Evolutionary conservation across 106 monocot genomes (phyloP).

Genomic region (Dendrobium officinale): DNA sequence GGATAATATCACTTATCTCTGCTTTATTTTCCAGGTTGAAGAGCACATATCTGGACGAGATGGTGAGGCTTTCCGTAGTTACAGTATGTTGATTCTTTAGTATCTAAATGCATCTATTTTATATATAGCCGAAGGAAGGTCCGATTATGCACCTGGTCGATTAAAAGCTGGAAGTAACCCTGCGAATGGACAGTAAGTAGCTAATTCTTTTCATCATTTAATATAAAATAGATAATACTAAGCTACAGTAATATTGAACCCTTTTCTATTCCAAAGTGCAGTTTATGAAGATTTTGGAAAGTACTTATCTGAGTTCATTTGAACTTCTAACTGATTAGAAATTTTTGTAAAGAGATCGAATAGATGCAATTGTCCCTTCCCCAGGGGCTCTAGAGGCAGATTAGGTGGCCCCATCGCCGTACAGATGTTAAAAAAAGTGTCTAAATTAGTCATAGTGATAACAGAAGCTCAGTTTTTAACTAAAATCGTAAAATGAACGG

Average conservation of each 20-base stretch:
- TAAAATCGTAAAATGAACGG: neutral
- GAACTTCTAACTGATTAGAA: too few relatives aligned
- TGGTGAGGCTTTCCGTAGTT: neutral
- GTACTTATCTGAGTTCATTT: too few relatives aligned
- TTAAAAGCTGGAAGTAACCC: slow-evolving; percentile 9
- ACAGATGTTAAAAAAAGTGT: neutral
- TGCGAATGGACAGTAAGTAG: slow-evolving; percentile 20
- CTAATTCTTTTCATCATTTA: neutral
- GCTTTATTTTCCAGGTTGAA: slow-evolving; percentile 7
- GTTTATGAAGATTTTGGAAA: too few relatives aligned
- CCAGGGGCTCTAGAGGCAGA: too few relatives aligned
- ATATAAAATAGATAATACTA: neutral
- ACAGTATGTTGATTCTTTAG: neutral
- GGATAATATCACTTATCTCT: neutral
- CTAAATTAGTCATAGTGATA: neutral
- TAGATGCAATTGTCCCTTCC: too few relatives aligned
- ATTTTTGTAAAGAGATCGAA: too few relatives aligned
- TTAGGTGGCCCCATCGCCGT: too few relatives aligned
- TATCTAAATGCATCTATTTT: slow-evolving; percentile 4
- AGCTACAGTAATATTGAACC: neutral
- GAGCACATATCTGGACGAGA: slow-evolving; percentile 12
- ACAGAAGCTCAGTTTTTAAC: neutral
- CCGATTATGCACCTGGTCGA: slow-evolving; percentile 15
- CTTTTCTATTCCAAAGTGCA: neutral
- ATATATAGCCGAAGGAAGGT: slow-evolving; percentile 13